Percentiles rank a stretch among this genome's conserved stretches.
These are phyloP conservation scores for Globisporangium polare DNA, from an alignment of 352 stramenopile species.

Conservation along the genomic window DNA sequence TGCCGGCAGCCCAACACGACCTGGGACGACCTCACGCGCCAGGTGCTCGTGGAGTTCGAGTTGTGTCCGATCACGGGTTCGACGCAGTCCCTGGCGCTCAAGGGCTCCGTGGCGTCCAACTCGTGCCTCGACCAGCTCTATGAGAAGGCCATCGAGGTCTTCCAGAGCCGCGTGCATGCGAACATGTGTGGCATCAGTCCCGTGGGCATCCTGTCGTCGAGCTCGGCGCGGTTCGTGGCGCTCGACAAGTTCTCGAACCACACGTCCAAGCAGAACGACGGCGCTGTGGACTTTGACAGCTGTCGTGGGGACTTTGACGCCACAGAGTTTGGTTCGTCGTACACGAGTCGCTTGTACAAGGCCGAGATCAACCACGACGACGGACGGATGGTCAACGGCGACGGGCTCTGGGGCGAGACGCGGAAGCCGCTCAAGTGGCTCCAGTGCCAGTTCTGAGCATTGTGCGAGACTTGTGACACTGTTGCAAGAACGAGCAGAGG, in stretches of 20 bases:
- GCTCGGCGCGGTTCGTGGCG: conserved; percentile 16
- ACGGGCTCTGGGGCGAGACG: conserved; percentile 32
- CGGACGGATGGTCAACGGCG: conserved; percentile 22
- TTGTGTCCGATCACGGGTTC: conserved; percentile 9
- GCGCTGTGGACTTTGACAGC: conserved; percentile 27
- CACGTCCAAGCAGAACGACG: conserved; percentile 25
- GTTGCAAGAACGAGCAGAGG: no score
- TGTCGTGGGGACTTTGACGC: conserved; percentile 16
- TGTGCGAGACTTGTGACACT: no score
- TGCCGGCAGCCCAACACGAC: conserved; percentile 10
- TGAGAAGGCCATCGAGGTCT: conserved; percentile 2
- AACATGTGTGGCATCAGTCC: conserved; percentile 28
- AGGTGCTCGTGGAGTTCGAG: conserved; percentile 6
- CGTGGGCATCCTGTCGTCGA: conserved; percentile 17
- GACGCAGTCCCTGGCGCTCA: conserved; percentile 2
- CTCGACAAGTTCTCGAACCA: conserved; percentile 22
- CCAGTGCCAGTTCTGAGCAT: conserved; percentile 32
- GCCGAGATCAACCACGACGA: conserved; percentile 37
- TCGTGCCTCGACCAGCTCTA: conserved; percentile 15
- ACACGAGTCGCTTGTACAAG: conserved; percentile 24
- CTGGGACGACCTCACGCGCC: conserved; percentile 4
- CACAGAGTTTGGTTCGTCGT: conserved; percentile 16
- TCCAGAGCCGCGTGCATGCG: conserved; percentile 3
- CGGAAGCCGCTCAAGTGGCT: conserved; percentile 46
- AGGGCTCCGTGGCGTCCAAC: not conserved